phyloP scores from a whole-genome alignment of 2,329 filamentous ascomycete genomes.

The Ceratocystis destructans region DNA sequence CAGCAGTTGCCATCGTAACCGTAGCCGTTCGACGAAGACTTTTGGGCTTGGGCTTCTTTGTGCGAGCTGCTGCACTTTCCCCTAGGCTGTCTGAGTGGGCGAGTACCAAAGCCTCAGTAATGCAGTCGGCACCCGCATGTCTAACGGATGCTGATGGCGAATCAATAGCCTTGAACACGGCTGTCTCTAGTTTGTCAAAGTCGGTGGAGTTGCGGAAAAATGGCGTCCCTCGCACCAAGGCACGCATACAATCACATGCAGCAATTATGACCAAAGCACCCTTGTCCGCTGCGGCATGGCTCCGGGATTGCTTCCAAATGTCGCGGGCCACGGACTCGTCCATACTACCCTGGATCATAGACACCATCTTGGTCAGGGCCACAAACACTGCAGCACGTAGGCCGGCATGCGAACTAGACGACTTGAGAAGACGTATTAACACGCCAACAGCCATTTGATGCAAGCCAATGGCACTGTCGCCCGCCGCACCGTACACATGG shows the following conservation, averaged over 20 bases:
- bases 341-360: constrained; percentile 60
- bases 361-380: constrained; percentile 60
- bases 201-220: constrained; percentile 83
- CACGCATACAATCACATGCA: constrained; percentile 66
- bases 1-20: constrained; percentile 13
- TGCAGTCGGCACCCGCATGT: constrained; percentile 72
- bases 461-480: constrained; percentile 79
- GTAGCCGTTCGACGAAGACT: constrained; percentile 44
- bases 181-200: constrained; percentile 74
- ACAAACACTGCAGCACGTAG: constrained; percentile 65
- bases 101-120: constrained; percentile 72
- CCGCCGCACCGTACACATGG: constrained; percentile 78
- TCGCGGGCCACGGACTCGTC: constrained; percentile 80
- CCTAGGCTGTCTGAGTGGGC: constrained; percentile 44
- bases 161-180: constrained; percentile 77
- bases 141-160: constrained; percentile 60
- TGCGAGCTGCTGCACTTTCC: constrained; percentile 46
- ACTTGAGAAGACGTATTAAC: constrained; percentile 67
- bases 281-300: constrained; percentile 64
- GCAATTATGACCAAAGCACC: constrained; percentile 64
- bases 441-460: constrained; percentile 60
- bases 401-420: constrained; percentile 65
- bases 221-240: constrained; percentile 54
- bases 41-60: constrained; percentile 42
- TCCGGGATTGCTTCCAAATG: constrained; percentile 83